Conservation (phyloP, 2,329 filamentous ascomycete species). For the Colletotrichum liaoningense region DNA sequence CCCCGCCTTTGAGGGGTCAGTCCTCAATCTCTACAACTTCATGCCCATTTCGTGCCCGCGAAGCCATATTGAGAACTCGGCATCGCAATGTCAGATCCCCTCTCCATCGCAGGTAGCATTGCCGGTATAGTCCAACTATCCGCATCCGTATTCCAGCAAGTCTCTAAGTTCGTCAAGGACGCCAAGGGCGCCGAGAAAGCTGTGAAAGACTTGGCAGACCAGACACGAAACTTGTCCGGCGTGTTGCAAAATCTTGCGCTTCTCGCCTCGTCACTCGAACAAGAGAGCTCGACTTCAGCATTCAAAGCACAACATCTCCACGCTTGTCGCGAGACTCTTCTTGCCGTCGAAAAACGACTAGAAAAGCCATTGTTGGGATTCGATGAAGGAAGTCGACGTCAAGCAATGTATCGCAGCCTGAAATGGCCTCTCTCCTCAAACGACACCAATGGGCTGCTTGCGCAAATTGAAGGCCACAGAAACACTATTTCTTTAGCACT, state of each 20-base stretch:
- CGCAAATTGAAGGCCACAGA: not conserved
- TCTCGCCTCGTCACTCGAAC: not conserved
- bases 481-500: not conserved
- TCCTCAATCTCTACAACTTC: no score
- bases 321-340: not conserved
- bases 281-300: not conserved
- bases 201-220: not conserved
- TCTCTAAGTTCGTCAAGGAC: not conserved
- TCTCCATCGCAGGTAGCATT: not conserved
- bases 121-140: not conserved
- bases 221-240: not conserved
- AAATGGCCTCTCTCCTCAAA: not conserved
- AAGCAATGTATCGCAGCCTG: not conserved
- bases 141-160: not conserved
- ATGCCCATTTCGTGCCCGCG: no score
- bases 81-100: constrained; percentile 2
- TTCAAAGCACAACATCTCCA: not conserved
- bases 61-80: no score
- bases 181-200: not conserved
- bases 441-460: not conserved
- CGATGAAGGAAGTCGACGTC: not conserved
- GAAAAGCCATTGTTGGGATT: not conserved
- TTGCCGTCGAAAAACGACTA: not conserved
- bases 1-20: no score
- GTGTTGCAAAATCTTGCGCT: constrained; percentile 6